Conservation (phyloP, 805 yeast genomes). For the Lipomyces anomalus region DNA sequence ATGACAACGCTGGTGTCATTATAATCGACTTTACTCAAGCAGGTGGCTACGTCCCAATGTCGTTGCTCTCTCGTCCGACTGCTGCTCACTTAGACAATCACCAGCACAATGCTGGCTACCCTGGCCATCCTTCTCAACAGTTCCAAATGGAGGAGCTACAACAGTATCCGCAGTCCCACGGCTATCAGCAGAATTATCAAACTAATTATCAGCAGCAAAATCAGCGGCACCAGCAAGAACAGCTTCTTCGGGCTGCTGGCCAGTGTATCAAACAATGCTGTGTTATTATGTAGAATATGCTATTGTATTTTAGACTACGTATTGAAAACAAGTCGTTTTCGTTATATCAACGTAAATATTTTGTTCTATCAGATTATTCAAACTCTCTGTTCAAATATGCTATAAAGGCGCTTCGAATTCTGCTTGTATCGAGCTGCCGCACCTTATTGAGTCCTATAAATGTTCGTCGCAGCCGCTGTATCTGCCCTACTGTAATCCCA, state of each 20-base stretch:
- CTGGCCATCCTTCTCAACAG: constrained; percentile 26
- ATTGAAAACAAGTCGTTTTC: neutral
- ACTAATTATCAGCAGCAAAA: constrained; percentile 24
- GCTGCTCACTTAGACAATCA: no score
- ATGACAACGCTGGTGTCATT: constrained; percentile 74
- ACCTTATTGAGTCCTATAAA: constrained; percentile 76
- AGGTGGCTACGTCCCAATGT: constrained; percentile 28
- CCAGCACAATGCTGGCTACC: constrained; percentile 4
- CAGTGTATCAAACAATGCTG: constrained; percentile 21
- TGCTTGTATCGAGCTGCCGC: constrained; percentile 61
- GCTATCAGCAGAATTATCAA: no score
- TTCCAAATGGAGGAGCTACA: constrained; percentile 24
- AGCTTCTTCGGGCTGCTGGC: constrained; percentile 5
- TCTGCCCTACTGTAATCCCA: constrained; percentile 61
- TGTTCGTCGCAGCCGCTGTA: constrained; percentile 78
- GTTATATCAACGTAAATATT: neutral
- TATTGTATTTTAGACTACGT: neutral
- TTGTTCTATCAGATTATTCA: constrained; percentile 15
- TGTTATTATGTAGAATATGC: constrained; percentile 11
- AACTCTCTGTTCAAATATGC: constrained; percentile 69
- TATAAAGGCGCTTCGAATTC: constrained; percentile 68
- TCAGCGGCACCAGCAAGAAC: constrained; percentile 24
- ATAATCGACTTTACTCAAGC: constrained; percentile 57
- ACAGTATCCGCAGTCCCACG: no score
- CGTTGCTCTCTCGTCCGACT: constrained; percentile 11